Conservation (phyloP, 2,329 filamentous ascomycete genomes). For the Westerdykella aurantiaca region DNA sequence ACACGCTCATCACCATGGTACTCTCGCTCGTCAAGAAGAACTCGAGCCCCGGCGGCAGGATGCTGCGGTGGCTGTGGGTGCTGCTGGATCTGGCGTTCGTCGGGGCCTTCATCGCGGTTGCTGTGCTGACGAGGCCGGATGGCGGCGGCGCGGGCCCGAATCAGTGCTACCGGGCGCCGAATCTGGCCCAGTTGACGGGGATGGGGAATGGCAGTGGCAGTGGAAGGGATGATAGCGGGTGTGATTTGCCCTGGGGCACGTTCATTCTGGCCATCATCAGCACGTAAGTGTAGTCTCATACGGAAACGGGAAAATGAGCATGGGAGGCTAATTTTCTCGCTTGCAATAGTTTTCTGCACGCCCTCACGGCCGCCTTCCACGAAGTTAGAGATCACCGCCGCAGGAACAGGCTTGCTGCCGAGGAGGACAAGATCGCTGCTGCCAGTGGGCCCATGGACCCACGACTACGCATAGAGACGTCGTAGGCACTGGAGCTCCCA, state of each 20-base stretch:
- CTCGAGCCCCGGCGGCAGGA: slow-evolving; percentile 22
- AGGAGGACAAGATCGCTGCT: too few species aligned
- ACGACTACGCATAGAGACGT: too few species aligned
- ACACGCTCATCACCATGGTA: slow-evolving; percentile 38
- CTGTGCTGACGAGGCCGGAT: slow-evolving; percentile 37
- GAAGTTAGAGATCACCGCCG: slow-evolving; percentile 24
- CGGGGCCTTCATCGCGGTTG: slow-evolving; percentile 42
- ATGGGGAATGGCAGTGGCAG: slow-evolving; percentile 10
- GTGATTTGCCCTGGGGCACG: slow-evolving; percentile 41
- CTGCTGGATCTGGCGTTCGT: slow-evolving; percentile 39
- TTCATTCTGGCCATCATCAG: slow-evolving; percentile 43
- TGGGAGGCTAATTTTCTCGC: too few species aligned
- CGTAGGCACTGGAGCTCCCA: too few species aligned
- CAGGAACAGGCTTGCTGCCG: not conserved
- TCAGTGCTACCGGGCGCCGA: slow-evolving; percentile 23
- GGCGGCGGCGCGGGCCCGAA: slow-evolving; percentile 31
- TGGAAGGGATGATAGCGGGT: slow-evolving; percentile 19
- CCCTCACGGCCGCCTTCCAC: slow-evolving; percentile 41
- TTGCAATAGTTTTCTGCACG: slow-evolving; percentile 36
- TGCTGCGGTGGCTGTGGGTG: slow-evolving; percentile 39
- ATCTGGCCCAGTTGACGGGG: slow-evolving; percentile 9
- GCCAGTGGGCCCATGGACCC: too few species aligned
- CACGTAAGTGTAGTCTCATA: slow-evolving; percentile 37
- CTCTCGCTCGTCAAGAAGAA: slow-evolving; percentile 32
- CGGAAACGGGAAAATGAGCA: not conserved